Evolutionary conservation across 2,329 filamentous ascomycete genomes (phyloP).

Genomic region (Stenocarpella maydis): DNA sequence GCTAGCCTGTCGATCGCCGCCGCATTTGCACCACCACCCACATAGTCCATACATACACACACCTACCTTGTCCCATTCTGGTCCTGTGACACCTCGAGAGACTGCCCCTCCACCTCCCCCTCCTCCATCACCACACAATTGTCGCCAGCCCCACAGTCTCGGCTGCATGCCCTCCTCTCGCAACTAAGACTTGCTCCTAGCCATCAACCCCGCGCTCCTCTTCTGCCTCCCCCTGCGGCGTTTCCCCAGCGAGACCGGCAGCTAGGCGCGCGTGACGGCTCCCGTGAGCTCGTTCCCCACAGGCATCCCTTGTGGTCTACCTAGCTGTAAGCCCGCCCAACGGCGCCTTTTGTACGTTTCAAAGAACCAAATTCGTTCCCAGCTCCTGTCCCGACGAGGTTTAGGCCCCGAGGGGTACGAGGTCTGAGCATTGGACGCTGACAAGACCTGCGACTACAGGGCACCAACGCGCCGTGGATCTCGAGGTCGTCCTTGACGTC

Average conservation of each 20-base stretch:
- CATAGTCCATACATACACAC: slow-evolving; percentile 6
- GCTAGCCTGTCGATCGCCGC: slow-evolving; percentile 18
- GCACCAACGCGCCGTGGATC: not conserved
- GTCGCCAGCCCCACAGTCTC: slow-evolving; percentile 5
- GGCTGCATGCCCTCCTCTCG: slow-evolving; percentile 16
- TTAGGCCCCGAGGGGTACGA: not conserved
- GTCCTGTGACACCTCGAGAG: slow-evolving; percentile 30
- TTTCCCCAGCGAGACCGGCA: not conserved
- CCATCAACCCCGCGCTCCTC: not conserved
- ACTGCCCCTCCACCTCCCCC: slow-evolving; percentile 30
- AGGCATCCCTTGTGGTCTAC: slow-evolving; percentile 5
- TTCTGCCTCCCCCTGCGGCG: not conserved
- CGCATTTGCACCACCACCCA: slow-evolving; percentile 17
- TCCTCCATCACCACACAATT: not conserved
- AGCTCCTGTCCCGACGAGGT: slow-evolving; percentile 19
- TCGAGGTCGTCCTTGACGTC: slow-evolving; percentile 3
- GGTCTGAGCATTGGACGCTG: slow-evolving; percentile 29
- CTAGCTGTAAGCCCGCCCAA: slow-evolving; percentile 26
- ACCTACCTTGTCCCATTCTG: slow-evolving; percentile 20
- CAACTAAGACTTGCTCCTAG: not conserved
- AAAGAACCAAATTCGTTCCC: slow-evolving; percentile 27
- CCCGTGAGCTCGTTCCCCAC: slow-evolving; percentile 21
- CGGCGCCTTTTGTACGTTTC: slow-evolving; percentile 34
- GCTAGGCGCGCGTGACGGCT: slow-evolving; percentile 19
- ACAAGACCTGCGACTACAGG: slow-evolving; percentile 21